Conservation (phyloP, 768 basidiomycete genomes). For the Leccinum subtestaceum region DNA sequence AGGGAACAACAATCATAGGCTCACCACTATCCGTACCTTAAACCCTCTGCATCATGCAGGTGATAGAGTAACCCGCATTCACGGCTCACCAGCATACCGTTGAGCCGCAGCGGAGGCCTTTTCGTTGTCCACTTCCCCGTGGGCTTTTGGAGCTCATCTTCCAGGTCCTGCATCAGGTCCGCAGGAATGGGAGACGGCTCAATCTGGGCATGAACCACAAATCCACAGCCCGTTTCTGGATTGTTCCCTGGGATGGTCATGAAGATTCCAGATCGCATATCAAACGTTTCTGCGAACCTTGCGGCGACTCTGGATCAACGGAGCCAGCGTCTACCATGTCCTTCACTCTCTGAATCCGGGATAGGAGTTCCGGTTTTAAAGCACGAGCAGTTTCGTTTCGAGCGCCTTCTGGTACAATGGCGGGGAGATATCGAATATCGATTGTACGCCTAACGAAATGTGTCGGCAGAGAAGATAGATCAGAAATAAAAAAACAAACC, state of each 20-base stretch:
- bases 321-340: conserved; percentile 64
- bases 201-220: conserved; percentile 64
- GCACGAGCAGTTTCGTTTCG: conserved; percentile 58
- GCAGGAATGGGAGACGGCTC: conserved; percentile 51
- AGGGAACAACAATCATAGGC: background rate
- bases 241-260: conserved; percentile 38
- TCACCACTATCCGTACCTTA: conserved; percentile 49
- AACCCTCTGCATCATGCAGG: conserved; percentile 60
- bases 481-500: conserved; percentile 38
- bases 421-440: conserved; percentile 66
- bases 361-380: conserved; percentile 57
- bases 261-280: background rate
- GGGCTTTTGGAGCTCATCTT: conserved; percentile 70
- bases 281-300: conserved; percentile 23
- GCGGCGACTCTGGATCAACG: conserved; percentile 50
- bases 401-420: conserved; percentile 54
- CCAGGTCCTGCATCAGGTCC: conserved; percentile 61
- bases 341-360: conserved; percentile 57
- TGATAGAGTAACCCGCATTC: conserved; percentile 78
- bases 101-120: conserved; percentile 55
- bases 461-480: conserved; percentile 4
- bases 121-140: conserved; percentile 64
- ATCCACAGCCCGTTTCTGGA: conserved; percentile 55
- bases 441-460: conserved; percentile 43
- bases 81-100: conserved; percentile 69